Conservation (phyloP, 768 basidiomycete species). For the Russula emetica region DNA sequence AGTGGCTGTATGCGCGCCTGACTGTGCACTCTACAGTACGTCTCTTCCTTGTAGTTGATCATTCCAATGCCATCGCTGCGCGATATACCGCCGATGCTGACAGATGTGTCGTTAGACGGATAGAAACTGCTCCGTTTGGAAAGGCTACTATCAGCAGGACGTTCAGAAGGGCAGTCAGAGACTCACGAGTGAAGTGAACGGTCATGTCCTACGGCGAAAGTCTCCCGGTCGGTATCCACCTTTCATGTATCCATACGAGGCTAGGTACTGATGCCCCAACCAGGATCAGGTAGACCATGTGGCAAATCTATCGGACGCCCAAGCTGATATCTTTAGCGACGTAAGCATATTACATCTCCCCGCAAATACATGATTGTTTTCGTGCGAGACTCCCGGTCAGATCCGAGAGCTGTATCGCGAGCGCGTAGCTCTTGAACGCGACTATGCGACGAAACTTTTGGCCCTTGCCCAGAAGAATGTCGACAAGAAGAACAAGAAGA, state of each 20-base stretch:
- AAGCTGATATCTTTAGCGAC: constrained; percentile 23
- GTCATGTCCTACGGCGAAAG: constrained; percentile 28
- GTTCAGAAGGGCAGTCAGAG: neutral
- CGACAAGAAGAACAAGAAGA: constrained; percentile 66
- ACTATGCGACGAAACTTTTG: constrained; percentile 72
- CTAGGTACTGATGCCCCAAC: neutral
- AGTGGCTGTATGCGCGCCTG: neutral
- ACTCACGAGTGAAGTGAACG: neutral
- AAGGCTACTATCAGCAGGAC: constrained; percentile 1
- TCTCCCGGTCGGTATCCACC: constrained; percentile 24
- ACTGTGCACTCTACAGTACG: constrained; percentile 2
- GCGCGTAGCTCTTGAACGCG: constrained; percentile 64
- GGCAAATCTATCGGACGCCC: constrained; percentile 29
- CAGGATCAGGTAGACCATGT: constrained; percentile 28
- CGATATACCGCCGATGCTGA: constrained; percentile 14
- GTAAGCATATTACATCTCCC: constrained; percentile 12
- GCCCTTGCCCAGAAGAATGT: constrained; percentile 58
- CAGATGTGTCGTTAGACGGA: neutral
- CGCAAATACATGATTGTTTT: constrained; percentile 2
- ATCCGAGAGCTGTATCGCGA: constrained; percentile 69
- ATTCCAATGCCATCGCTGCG: neutral
- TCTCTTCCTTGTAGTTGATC: neutral
- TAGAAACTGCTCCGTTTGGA: constrained; percentile 4
- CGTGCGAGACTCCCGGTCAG: constrained; percentile 37
- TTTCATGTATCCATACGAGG: constrained; percentile 12